Evolutionary conservation across 2,329 filamentous ascomycete genomes (phyloP).

Genomic region (Arachnopeziza araneosa): DNA sequence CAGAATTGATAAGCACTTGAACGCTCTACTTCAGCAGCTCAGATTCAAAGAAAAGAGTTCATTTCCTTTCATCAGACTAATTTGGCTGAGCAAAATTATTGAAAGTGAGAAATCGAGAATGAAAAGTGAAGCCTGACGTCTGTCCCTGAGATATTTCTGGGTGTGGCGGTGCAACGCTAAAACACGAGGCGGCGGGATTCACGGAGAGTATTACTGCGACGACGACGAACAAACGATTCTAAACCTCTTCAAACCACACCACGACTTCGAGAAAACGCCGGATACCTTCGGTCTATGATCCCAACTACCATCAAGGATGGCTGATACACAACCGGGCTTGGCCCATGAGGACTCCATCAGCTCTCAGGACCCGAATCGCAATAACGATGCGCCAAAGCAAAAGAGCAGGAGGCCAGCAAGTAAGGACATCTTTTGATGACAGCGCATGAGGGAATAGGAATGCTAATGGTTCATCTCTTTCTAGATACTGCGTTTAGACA

Average conservation of each 20-base stretch:
- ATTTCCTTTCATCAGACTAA: too few relatives aligned
- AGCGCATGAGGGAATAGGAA: conserved; percentile 10
- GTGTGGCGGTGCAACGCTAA: conserved; percentile 11
- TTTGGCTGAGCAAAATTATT: background rate
- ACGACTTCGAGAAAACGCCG: conserved; percentile 5
- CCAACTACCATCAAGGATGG: conserved; percentile 23
- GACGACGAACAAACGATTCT: conserved; percentile 13
- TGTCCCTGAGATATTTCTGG: conserved; percentile 3
- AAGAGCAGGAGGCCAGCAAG: conserved; percentile 91
- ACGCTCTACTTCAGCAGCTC: too few relatives aligned
- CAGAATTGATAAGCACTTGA: background rate
- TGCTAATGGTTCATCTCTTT: conserved; percentile 16
- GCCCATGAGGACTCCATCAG: conserved; percentile 44
- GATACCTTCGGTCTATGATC: conserved; percentile 25
- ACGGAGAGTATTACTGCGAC: conserved; percentile 15
- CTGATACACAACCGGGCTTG: conserved; percentile 24
- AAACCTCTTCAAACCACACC: conserved; percentile 7
- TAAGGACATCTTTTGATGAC: conserved; percentile 38
- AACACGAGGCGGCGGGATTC: conserved; percentile 11
- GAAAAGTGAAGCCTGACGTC: background rate
- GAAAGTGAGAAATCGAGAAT: background rate
- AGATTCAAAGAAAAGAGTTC: too few relatives aligned
- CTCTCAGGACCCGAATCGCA: conserved; percentile 45
- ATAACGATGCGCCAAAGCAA: conserved; percentile 50
- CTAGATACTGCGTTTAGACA: conserved; percentile 93